These are phyloP conservation scores for Botryotinia calthae DNA, from an alignment of 2,329 filamentous ascomycete species.

Conservation along the genomic window DNA sequence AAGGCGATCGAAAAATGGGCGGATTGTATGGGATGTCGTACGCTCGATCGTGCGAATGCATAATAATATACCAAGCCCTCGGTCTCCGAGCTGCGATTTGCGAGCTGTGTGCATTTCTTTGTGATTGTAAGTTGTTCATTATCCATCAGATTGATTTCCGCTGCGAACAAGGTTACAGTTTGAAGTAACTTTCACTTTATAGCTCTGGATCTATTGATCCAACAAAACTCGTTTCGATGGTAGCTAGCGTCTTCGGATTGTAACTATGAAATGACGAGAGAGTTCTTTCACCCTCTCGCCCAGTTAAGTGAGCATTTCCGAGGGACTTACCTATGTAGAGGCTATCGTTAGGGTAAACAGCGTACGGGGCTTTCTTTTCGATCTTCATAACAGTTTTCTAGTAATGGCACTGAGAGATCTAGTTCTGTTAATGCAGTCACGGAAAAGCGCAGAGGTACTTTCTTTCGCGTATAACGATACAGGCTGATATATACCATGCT, in stretches of 20 bases:
- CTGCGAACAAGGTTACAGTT: not conserved
- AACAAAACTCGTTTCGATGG: not conserved
- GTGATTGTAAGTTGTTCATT: not conserved
- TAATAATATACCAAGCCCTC: not conserved
- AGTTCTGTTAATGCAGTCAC: not conserved
- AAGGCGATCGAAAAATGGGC: too few relatives aligned
- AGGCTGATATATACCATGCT: not conserved
- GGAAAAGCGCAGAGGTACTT: not conserved
- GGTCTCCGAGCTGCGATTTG: not conserved
- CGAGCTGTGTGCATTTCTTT: not conserved
- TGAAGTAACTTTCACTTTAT: not conserved
- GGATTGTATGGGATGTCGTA: not conserved
- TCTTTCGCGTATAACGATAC: too few relatives aligned
- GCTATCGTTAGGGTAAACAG: not conserved
- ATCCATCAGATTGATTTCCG: not conserved
- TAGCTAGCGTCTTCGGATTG: not conserved
- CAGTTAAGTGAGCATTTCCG: not conserved
- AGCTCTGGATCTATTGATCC: not conserved
- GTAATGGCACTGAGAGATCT: not conserved
- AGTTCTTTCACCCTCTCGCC: too few relatives aligned
- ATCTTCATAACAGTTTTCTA: too few relatives aligned
- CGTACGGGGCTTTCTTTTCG: not conserved
- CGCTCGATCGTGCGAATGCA: not conserved
- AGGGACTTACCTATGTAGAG: not conserved
- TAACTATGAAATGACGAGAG: not conserved